Base-by-base conservation (phyloP, 495 filamentous ascomycete genomes). In the Penicillium parvum region DNA sequence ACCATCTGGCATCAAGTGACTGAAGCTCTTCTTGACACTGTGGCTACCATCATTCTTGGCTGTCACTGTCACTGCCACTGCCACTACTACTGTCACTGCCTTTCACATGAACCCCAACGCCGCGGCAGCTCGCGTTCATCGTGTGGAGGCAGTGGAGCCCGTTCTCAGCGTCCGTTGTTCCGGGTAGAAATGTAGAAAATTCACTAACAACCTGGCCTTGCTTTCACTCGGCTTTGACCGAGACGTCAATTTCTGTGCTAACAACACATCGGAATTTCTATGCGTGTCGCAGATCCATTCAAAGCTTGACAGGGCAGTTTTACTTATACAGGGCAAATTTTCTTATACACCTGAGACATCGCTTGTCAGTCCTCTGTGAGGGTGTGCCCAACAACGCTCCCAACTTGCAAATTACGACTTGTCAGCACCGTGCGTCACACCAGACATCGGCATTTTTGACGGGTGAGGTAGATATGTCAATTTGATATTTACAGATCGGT, bases 371-470 rank as follows among this genome's bases (percentile, higher is more conserved):
- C n/a, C n/a, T n/a, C n/a, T n/a, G n/a, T n/a, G n/a, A n/a, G n/a
- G n/a, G n/a, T n/a, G n/a, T n/a, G n/a, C n/a, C n/a, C n/a, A n/a
- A n/a, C n/a, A n/a, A n/a, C n/a, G n/a, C n/a, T n/a, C n/a, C 8
- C 19, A 9, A 43, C 8, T 32, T 25, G 33, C 29, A 49, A 41
- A 53, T 49, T 45, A 38, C 37, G 21, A 9, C 45, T 49, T 53
- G 50, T 49, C 45, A 53, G 45, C 50, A 41, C 37, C 37, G 50
- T 45, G 50, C 45, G 45, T 53, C 45, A 37, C 37, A 49, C 40
- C n/a, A n/a, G n/a, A n/a, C n/a, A n/a, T n/a, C n/a, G n/a, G n/a
- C n/a, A n/a, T n/a, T n/a, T n/a, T n/a, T n/a, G n/a, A n/a, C n/a
- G n/a, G n/a, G n/a, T n/a, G n/a, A n/a, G n/a, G n/a, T 5, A 25